These are phyloP conservation scores for Ophiocordyceps camponoti-rufipedis DNA, from an alignment of 2,329 filamentous ascomycete genomes.

Conservation along the genomic window DNA sequence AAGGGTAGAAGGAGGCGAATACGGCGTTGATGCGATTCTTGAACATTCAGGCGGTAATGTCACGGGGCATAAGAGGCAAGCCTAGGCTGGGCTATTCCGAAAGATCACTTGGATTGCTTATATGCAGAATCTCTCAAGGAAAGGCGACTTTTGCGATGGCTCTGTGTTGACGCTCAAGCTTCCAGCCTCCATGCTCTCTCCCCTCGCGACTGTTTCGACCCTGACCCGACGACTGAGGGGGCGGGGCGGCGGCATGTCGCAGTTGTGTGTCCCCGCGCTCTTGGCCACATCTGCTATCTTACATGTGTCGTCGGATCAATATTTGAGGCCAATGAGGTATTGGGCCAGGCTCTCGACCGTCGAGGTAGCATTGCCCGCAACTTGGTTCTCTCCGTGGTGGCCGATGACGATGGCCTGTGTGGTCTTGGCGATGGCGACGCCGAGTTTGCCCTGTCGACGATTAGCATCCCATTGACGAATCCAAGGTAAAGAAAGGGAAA, in stretches of 20 bases:
- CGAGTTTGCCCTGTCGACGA: slow-evolving; percentile 45
- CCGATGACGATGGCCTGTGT: slow-evolving; percentile 74
- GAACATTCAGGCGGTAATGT: not conserved
- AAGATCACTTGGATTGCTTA: slow-evolving; percentile 9
- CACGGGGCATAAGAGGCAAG: not conserved
- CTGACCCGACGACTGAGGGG: not conserved
- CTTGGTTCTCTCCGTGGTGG: slow-evolving; percentile 60
- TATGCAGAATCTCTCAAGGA: slow-evolving; percentile 12
- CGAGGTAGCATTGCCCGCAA: slow-evolving; percentile 58
- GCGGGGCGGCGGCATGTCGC: not conserved
- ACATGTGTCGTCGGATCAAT: slow-evolving; percentile 31
- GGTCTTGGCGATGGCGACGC: slow-evolving; percentile 71
- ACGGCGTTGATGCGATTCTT: not conserved
- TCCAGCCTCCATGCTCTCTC: slow-evolving; percentile 3
- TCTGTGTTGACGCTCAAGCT: slow-evolving; percentile 2
- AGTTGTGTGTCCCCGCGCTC: not conserved
- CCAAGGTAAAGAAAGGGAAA: not conserved
- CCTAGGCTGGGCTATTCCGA: not conserved
- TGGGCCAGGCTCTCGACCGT: slow-evolving; percentile 73
- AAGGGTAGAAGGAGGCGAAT: not conserved
- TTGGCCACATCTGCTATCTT: slow-evolving; percentile 2
- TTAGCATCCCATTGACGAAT: not conserved
- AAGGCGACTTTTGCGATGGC: slow-evolving; percentile 2
- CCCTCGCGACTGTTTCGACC: not conserved
- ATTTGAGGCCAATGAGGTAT: slow-evolving; percentile 64